Evolutionary conservation across 1,284 basidiomycete species (phyloP), one percentile per base, ranked within the genome.

Genomic region (Sanghuangporus sanghuang): DNA sequence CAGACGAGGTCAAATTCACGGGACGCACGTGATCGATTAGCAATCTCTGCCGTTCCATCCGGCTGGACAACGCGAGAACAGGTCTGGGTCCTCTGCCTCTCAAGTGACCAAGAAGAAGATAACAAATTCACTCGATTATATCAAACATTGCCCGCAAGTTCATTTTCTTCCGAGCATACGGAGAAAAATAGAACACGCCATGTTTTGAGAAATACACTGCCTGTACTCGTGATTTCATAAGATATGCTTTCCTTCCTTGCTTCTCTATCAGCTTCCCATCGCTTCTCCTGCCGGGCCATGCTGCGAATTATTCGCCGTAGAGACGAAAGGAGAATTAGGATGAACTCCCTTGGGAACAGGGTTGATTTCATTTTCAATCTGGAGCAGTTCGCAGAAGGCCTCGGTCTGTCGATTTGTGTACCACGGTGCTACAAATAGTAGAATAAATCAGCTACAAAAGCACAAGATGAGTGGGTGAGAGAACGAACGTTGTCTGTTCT

Each of bases 321-420:
- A 59, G 36, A 48, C 44, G 38, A n/a, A 27, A 7, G 6, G 59
- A 8, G 27, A 32, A 14, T 46, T 18, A 46, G 21, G 12, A 7
- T 46, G 44, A n/a, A 46, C 44, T 40, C 55, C 59, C 52, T 59
- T 64, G 7, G 64, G 64, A 14, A 58, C 60, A 12, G 66, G 66
- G 69, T 95, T 93, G 65, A 96, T 85, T 71, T 85, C 88, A 75
- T 97, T 96, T 67, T 85, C 81, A 38, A 99, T 82, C 3, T 84
- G 83, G 35, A 98, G 72, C 80, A 97, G 85, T 32, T 77, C 74
- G 69, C 93, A 94, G 68, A 98, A 90, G 1, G 93, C 89, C 62
- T 86, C 86, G 0, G 96, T 99, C 72, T 98, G 96, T 8, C 93
- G 91, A 71, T 97, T 98, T 5, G 88, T 87, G 74, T 93, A 96